Conservation (phyloP, 1,139 yeast genomes). For the Geotrichum australiense region DNA sequence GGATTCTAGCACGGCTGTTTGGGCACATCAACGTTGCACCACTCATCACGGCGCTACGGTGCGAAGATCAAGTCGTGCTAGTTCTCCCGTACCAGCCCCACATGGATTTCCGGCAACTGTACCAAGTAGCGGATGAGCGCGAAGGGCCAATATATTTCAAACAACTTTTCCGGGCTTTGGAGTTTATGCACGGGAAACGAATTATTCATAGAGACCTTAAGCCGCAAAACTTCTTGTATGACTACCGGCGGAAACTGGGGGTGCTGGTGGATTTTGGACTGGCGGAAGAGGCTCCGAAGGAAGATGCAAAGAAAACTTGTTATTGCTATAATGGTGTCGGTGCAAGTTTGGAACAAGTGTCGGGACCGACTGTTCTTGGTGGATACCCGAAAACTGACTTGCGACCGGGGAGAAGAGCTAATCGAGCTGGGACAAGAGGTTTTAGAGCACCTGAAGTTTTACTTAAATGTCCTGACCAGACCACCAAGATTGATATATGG, state of each 20-base stretch:
- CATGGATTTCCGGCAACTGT: constrained; percentile 81
- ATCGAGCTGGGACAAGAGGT: constrained; percentile 96
- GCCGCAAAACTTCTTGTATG: constrained; percentile 72
- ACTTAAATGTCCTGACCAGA: constrained; percentile 78
- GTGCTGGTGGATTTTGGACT: constrained; percentile 88
- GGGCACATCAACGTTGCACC: constrained; percentile 82
- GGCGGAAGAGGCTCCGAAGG: constrained; percentile 46
- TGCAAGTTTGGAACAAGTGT: no score
- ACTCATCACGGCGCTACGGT: constrained; percentile 74
- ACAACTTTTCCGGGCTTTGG: constrained; percentile 70
- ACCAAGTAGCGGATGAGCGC: constrained; percentile 61
- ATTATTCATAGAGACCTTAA: constrained; percentile 86
- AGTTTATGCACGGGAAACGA: constrained; percentile 65
- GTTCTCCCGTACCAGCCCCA: constrained; percentile 89
- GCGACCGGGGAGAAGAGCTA: constrained; percentile 85
- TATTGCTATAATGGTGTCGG: constrained; percentile 12
- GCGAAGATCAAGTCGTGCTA: constrained; percentile 87
- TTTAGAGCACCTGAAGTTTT: constrained; percentile 92
- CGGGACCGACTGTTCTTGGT: constrained; percentile 16
- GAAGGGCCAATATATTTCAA: constrained; percentile 77
- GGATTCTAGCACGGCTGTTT: constrained; percentile 57
- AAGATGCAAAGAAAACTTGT: constrained; percentile 10
- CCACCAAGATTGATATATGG: constrained; percentile 82
- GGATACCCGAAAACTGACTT: constrained; percentile 34
- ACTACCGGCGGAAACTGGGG: constrained; percentile 67